phyloP scores from a whole-genome alignment of 2,329 filamentous ascomycete genomes.

The Trichoderma semiorbis region DNA sequence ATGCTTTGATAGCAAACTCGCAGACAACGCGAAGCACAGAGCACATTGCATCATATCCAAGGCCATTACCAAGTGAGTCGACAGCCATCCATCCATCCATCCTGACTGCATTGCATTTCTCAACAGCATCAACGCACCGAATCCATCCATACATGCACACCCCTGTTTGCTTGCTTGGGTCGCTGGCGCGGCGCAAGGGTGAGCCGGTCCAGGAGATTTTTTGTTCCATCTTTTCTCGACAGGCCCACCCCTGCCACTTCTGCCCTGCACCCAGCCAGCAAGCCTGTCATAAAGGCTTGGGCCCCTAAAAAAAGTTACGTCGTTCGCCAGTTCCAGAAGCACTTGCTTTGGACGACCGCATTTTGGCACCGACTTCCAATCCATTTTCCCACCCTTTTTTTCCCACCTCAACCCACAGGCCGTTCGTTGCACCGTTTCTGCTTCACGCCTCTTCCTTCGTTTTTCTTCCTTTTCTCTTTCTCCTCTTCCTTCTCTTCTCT shows the following conservation, averaged over 20 bases:
- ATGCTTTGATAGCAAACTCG: neutral
- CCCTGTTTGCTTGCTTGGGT: conserved; percentile 18
- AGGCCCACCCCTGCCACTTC: conserved; percentile 2
- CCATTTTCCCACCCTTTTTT: conserved; percentile 8
- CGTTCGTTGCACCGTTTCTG: conserved; percentile 8
- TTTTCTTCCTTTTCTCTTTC: conserved; percentile 13
- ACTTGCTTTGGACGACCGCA: conserved; percentile 15
- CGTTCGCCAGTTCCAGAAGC: conserved; percentile 18
- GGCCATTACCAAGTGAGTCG: neutral
- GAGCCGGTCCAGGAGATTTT: conserved; percentile 22
- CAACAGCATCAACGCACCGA: neutral
- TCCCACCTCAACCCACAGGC: conserved; percentile 8
- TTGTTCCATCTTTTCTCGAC: conserved; percentile 17
- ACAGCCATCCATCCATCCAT: neutral
- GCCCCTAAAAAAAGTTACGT: conserved; percentile 24
- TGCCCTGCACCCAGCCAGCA: conserved; percentile 15
- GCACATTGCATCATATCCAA: neutral
- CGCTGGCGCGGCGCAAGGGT: conserved; percentile 20
- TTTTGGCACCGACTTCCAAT: conserved; percentile 15
- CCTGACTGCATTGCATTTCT: neutral
- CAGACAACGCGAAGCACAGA: neutral
- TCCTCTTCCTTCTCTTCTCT: conserved; percentile 11
- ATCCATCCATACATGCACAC: neutral
- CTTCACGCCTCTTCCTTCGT: conserved; percentile 15
- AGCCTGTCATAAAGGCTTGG: conserved; percentile 21